phyloP scores from a whole-genome alignment of 1,284 basidiomycete genomes.

The Xerocomus cyaneibrunnescens region DNA sequence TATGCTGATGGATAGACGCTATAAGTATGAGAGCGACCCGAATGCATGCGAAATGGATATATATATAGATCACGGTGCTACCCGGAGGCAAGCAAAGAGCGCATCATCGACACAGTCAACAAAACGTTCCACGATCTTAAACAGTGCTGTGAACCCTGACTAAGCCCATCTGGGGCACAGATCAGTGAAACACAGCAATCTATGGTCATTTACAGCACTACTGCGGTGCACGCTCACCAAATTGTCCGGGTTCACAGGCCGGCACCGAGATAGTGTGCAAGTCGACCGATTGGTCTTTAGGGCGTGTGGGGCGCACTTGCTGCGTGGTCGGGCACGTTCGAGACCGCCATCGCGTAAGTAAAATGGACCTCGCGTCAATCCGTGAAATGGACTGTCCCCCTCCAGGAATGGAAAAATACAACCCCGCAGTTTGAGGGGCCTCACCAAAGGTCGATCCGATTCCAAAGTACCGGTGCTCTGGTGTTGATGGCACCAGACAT shows the following conservation, averaged over 20 bases:
- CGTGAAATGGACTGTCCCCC: slow-evolving; percentile 11
- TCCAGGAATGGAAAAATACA: slow-evolving; percentile 18
- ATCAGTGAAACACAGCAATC: slow-evolving; percentile 19
- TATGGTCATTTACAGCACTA: slow-evolving; percentile 9
- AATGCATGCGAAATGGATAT: slow-evolving; percentile 18
- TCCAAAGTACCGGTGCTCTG: slow-evolving; percentile 14
- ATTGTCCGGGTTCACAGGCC: slow-evolving; percentile 16
- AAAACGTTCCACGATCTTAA: slow-evolving; percentile 9
- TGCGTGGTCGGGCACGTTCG: slow-evolving; percentile 12
- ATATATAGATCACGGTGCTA: slow-evolving; percentile 15
- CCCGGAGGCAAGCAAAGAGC: slow-evolving; percentile 7
- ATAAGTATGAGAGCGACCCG: slow-evolving; percentile 4
- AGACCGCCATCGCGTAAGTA: slow-evolving; percentile 20
- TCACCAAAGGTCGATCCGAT: slow-evolving; percentile 28
- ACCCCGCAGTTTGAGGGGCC: slow-evolving; percentile 35
- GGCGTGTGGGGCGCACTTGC: slow-evolving; percentile 8
- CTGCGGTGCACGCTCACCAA: slow-evolving; percentile 17
- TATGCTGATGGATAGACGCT: slow-evolving; percentile 23
- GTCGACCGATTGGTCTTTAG: slow-evolving; percentile 4
- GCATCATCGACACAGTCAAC: slow-evolving; percentile 11
- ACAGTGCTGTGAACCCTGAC: slow-evolving; percentile 9
- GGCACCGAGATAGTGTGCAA: slow-evolving; percentile 28
- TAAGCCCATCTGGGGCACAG: slow-evolving; percentile 8
- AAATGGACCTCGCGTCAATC: slow-evolving; percentile 19
- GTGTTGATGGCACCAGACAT: slow-evolving; percentile 11